phyloP scores from a whole-genome alignment of 2,329 filamentous ascomycete species.

The Simplicillium aogashimaense region DNA sequence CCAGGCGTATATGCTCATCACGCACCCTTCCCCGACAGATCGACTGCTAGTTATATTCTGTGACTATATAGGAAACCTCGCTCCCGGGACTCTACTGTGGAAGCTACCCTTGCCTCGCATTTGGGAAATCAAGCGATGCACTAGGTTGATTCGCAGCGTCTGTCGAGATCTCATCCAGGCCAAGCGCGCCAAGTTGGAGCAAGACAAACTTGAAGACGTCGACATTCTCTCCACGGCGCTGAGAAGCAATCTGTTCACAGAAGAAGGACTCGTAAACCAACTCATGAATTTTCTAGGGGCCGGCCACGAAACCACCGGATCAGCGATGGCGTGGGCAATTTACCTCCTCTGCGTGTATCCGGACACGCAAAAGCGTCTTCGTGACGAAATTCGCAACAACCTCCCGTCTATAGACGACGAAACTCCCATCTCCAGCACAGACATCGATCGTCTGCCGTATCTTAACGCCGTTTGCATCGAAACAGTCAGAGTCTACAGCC shows the following conservation, averaged over 20 bases:
- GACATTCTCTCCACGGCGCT: slow-evolving; percentile 79
- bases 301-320: slow-evolving; percentile 71
- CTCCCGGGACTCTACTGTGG: too few relatives aligned
- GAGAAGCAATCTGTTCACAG: slow-evolving; percentile 62
- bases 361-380: slow-evolving; percentile 55
- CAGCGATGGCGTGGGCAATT: slow-evolving; percentile 64
- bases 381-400: slow-evolving; percentile 53
- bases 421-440: slow-evolving; percentile 20
- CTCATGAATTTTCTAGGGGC: slow-evolving; percentile 85
- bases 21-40: slow-evolving; percentile 30
- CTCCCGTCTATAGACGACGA: slow-evolving; percentile 39
- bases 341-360: slow-evolving; percentile 60
- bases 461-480: slow-evolving; percentile 63
- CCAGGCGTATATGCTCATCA: slow-evolving; percentile 44
- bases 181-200: slow-evolving; percentile 49
- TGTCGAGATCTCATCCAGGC: slow-evolving; percentile 59
- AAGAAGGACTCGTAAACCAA: slow-evolving; percentile 77
- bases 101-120: background rate
- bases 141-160: slow-evolving; percentile 45
- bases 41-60: slow-evolving; percentile 29
- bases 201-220: slow-evolving; percentile 34
- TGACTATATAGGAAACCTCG: too few relatives aligned
- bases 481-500: slow-evolving; percentile 61
- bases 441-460: slow-evolving; percentile 62
- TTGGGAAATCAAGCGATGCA: background rate